Evolutionary conservation across 2,329 filamentous ascomycete species (phyloP).

Genomic region (Aspergillus piperis): DNA sequence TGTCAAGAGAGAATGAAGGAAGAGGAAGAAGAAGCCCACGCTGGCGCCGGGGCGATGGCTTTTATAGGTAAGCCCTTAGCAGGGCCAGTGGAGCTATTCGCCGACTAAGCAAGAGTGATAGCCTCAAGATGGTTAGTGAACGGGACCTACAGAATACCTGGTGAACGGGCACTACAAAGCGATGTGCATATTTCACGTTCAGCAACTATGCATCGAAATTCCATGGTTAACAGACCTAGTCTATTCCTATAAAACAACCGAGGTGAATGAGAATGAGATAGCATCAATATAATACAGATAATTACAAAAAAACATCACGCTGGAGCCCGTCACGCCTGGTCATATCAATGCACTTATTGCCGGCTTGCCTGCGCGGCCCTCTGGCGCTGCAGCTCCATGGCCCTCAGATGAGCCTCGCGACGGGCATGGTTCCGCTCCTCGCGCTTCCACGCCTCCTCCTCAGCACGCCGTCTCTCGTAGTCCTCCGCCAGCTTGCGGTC

Average conservation of each 20-base stretch:
- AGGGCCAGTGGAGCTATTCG: no score
- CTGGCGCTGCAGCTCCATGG: constrained; percentile 27
- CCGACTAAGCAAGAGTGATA: no score
- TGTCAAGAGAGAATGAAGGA: no score
- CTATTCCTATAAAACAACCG: background rate
- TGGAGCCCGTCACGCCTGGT: constrained; percentile 5
- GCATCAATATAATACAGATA: constrained; percentile 21
- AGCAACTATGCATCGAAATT: no score
- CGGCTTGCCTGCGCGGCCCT: constrained; percentile 24
- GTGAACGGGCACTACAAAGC: no score
- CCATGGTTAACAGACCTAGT: background rate
- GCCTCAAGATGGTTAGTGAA: no score
- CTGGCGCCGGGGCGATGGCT: no score
- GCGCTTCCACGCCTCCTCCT: constrained; percentile 36
- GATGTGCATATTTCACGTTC: no score
- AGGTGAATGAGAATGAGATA: background rate
- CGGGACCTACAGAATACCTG: no score
- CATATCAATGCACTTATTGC: constrained; percentile 11
- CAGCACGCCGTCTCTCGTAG: constrained; percentile 32
- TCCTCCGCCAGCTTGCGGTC: constrained; percentile 33
- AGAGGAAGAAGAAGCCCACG: no score
- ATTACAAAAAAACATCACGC: constrained; percentile 10
- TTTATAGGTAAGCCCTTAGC: no score
- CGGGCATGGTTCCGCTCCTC: constrained; percentile 40
- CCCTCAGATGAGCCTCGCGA: constrained; percentile 28